Evolutionary conservation across 1,139 yeast genomes (phyloP), one percentile per base, ranked within the genome.

Genomic region (Geotrichum reessii): DNA sequence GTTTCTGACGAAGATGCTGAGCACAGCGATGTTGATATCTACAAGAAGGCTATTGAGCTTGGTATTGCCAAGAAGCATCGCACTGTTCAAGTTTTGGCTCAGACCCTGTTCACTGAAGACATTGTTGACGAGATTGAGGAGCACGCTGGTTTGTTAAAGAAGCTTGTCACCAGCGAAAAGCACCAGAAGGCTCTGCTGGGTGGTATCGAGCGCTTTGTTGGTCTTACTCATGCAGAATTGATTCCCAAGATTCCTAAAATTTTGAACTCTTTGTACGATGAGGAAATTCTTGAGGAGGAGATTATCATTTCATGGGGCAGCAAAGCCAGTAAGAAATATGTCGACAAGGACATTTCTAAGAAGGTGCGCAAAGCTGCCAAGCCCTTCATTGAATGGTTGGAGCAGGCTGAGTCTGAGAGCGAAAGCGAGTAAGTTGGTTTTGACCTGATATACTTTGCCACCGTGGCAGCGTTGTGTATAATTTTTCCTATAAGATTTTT

Each of bases 281-380:
- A 82, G 66, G 99, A 93, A 67, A 76, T 93, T 61, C 77, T 89
- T 59, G 82, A 90, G 58, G 99, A 93, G 76, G 96, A 89, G 61
- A 86, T 82, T 52, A 81, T 90, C 58, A 76, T 81, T 69, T 81
- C 81, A 57, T 93, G 97, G 92, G 98, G 97, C 66, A 81, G 93
- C 59, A 91, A 90, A 74, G 91, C 90, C 53, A 87, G 96, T 56
- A 91, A 91, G 78, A 92, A 91, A 76, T 93, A 87, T 69, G 97
- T 92, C 62, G 89, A 96, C 63, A 93, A 92, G 78, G 96, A 91
- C 56, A 81, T 84, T 52, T 87, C 95, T 57, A 92, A 92, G 78
- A 92, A 90, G 81, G 96, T 93, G 58, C 88, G 97, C 76, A 89
- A 86, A 75, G 95, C 97, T 53, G 97, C 97, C 62, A 91, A 90